Percentiles rank a stretch among this genome's conserved stretches.
Conservation (phyloP, 108 stramenopile species). For the Fragilariopsis cylindrus region DNA sequence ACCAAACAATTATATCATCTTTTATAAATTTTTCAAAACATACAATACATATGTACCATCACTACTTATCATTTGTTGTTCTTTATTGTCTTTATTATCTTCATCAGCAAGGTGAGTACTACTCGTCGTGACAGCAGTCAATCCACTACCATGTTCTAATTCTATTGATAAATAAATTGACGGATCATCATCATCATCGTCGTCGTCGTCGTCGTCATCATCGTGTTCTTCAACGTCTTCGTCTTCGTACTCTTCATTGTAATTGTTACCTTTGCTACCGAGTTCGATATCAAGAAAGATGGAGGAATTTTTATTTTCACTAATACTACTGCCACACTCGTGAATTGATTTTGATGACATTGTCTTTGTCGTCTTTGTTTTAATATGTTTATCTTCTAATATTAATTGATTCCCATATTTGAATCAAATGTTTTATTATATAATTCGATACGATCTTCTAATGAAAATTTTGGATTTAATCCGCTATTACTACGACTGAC, state of each 20-base stretch:
- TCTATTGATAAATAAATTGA: background rate
- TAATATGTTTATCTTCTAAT: background rate
- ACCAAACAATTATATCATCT: conserved; percentile 6
- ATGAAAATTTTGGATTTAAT: no score
- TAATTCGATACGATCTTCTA: background rate
- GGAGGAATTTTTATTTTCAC: no score
- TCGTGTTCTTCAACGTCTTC: background rate
- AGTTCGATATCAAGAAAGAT: background rate
- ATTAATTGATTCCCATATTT: background rate
- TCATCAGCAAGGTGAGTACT: no score
- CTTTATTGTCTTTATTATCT: no score
- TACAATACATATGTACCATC: conserved; percentile 3
- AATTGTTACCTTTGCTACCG: background rate
- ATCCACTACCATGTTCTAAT: no score
- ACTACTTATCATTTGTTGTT: background rate
- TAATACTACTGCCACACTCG: no score
- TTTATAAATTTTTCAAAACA: background rate
- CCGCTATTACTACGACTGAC: no score
- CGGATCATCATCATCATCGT: background rate
- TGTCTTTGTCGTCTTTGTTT: background rate
- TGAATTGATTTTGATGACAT: background rate
- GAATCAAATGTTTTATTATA: conserved; percentile 10
- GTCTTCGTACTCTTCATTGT: background rate
- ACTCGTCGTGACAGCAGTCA: no score
- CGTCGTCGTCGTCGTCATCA: background rate